Conservation (phyloP, 345 rosid species). For the Rhodamnia rubescens region DNA sequence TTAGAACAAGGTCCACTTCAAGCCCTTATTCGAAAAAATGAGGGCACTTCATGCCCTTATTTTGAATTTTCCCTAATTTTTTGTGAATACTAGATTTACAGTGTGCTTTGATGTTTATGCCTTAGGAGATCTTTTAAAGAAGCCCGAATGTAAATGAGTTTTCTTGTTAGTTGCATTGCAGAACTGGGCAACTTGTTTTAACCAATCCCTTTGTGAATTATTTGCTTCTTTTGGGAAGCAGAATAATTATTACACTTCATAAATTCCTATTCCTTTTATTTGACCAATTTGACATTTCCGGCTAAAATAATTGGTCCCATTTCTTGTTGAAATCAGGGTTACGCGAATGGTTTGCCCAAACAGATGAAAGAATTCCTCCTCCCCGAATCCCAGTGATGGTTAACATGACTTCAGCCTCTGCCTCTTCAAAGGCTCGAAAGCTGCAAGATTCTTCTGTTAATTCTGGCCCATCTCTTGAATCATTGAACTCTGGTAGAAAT, state of each 20-base stretch:
- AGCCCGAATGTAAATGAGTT: not conserved
- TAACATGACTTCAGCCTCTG: constrained; percentile 80
- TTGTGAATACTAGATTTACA: not conserved
- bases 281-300: not conserved
- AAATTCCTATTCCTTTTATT: not conserved
- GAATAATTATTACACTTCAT: not conserved
- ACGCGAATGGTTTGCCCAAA: constrained; percentile 95
- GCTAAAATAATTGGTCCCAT: not conserved
- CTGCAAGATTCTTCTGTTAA: constrained; percentile 31
- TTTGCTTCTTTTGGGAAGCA: not conserved
- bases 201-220: not conserved
- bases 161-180: not conserved
- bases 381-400: constrained; percentile 97
- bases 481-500: constrained; percentile 49
- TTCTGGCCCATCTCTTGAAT: constrained; percentile 50
- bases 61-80: not conserved
- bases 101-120: not conserved
- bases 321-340: constrained; percentile 38
- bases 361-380: constrained; percentile 87
- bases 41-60: too few species aligned
- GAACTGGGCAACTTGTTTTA: not conserved
- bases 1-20: too few species aligned
- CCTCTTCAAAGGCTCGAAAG: constrained; percentile 38
- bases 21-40: too few species aligned
- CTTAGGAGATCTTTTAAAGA: not conserved